phyloP scores from a whole-genome alignment of 108 stramenopile genomes.

The Cyclostephanos tholiformis region DNA sequence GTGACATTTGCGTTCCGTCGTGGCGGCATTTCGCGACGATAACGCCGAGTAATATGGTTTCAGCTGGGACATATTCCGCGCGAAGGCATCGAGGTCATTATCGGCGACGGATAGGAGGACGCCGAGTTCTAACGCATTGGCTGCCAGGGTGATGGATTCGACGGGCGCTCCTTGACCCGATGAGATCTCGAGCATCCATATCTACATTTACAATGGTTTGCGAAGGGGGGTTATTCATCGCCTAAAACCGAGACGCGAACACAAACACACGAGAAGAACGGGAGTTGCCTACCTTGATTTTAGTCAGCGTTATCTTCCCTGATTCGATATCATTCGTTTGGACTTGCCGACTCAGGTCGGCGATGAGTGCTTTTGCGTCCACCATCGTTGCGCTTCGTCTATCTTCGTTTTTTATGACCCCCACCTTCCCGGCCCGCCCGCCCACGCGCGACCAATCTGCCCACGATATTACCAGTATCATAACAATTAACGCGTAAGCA shows the following conservation, averaged over 20 bases:
- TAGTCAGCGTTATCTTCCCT: constrained; percentile 62
- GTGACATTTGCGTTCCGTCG: constrained; percentile 67
- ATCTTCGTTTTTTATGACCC: constrained; percentile 29
- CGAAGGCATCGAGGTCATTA: constrained; percentile 85
- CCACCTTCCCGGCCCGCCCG: constrained; percentile 37
- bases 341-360: constrained; percentile 58
- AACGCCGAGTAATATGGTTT: constrained; percentile 66
- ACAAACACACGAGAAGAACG: constrained; percentile 44
- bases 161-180: constrained; percentile 22
- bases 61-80: constrained; percentile 80
- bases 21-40: constrained; percentile 14
- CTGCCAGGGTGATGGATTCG: constrained; percentile 46
- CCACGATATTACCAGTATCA: neutral
- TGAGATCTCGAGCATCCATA: constrained; percentile 65
- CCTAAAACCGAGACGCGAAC: constrained; percentile 16
- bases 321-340: constrained; percentile 66
- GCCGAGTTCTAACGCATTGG: constrained; percentile 77
- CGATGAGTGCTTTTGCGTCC: constrained; percentile 52
- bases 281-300: constrained; percentile 59
- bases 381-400: constrained; percentile 50
- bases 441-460: no score
- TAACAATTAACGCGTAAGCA: no score
- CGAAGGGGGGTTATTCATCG: constrained; percentile 19
- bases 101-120: constrained; percentile 76
- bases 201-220: constrained; percentile 19